Base-by-base conservation (phyloP, 495 filamentous ascomycete species). In the Aspergillus hancockii region DNA sequence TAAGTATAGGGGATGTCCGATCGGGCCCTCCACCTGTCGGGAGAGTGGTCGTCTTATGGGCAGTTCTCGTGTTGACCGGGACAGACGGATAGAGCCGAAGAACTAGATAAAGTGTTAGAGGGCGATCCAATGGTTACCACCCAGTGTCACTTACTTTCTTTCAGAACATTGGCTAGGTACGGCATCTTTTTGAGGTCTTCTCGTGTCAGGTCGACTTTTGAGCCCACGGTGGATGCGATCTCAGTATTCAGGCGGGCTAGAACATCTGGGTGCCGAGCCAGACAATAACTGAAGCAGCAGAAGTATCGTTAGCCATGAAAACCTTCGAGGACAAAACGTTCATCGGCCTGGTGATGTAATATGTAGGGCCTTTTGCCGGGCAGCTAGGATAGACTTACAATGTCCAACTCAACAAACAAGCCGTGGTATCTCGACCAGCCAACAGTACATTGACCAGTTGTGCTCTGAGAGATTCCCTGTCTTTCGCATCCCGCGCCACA, bases 11-110 rank as follows among this genome's bases (percentile, higher is more conserved):
- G 38, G 79, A 70, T 23, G 71, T 74, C 40, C 88, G 85, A 69
- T 90, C 84, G 7, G 83, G 80, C 0, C 90, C 90, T 46, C 89
- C 90, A 40, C 90, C 90, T 8, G 68, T 72, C 1, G 90, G 90
- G 32, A 93, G 80, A 0, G 82, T 83, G 6, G 90, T 92, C 73
- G 89, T 87, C 45, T 78, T 76, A 2, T 87, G 73, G 2, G 90
- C 86, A 4, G 83, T 67, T 40, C 90, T 86, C 38, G 86, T 81
- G 71, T 93, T 93, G 75, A 87, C 83, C 4, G 90, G 90, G 1
- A 93, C 86, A 5, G 81, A 72, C 9, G 90, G 89, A 66, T 91
- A 91, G 9, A 94, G 74, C 4, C 90, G 85, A 16, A 78, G 72
- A 18, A 60, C 70, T 75, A 55, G 41, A 58, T 13, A n/a, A 53